Percentiles rank a stretch among this genome's conserved stretches.
phyloP scores from a whole-genome alignment of 306 rosid genomes.

The Prunus fruticosa region DNA sequence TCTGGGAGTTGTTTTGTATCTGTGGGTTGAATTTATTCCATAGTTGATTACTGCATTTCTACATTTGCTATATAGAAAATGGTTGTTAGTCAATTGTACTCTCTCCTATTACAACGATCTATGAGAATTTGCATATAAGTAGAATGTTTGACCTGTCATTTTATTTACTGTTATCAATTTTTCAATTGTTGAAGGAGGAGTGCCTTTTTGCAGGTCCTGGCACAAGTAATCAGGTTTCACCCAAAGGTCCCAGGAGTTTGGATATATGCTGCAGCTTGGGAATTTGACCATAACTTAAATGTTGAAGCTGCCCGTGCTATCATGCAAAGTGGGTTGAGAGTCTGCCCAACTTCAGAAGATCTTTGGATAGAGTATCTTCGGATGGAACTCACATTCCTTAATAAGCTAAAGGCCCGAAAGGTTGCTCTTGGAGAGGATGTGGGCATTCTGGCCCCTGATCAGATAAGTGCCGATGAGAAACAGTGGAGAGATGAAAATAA shows the following conservation, averaged over 20 bases:
- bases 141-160: neutral
- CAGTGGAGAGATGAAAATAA: slow-evolving; percentile 80
- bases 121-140: neutral
- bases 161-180: neutral
- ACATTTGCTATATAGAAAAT: neutral
- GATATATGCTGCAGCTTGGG: slow-evolving; percentile 99
- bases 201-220: slow-evolving; percentile 55
- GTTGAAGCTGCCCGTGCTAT: slow-evolving; percentile 81
- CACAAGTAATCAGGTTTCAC: slow-evolving; percentile 74
- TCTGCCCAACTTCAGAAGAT: slow-evolving; percentile 70
- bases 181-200: neutral
- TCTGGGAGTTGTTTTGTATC: neutral
- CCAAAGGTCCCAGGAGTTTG: slow-evolving; percentile 86
- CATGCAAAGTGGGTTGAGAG: slow-evolving; percentile 86
- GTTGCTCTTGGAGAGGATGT: slow-evolving; percentile 91
- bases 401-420: slow-evolving; percentile 81
- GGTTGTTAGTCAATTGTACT: too few species aligned
- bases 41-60: neutral
- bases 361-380: slow-evolving; percentile 95
- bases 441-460: slow-evolving; percentile 52
- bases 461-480: slow-evolving; percentile 45
- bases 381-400: slow-evolving; percentile 87
- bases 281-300: slow-evolving; percentile 79
- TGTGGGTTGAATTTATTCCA: neutral
- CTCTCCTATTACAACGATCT: neutral